Base-by-base conservation (phyloP, 208 protist genomes). In the Trypanosoma grayi region DNA sequence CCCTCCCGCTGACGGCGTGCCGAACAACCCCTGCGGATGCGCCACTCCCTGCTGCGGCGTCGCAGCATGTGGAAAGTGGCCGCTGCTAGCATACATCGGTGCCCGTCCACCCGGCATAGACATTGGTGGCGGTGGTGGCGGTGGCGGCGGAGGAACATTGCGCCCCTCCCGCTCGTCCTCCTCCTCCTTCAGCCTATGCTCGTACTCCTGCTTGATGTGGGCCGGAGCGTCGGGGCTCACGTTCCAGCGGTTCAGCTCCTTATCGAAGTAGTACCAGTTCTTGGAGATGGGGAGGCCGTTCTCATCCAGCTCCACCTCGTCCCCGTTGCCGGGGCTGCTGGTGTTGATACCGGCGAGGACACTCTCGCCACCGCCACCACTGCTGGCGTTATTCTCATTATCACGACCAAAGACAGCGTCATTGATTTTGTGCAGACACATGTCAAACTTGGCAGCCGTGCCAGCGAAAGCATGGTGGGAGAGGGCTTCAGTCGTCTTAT, bases 251-350 rank as follows among this genome's bases (percentile, higher is more conserved):
- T 78, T 74, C 10, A 90, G 64, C 34, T 70, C 58, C 36, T 66
- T 63, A 66, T 94, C 80, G 40, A 69, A 94, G 74, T 86, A 90
- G 55, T 91, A 94, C 83, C 85, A 94, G 45, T 94, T 87, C 56
- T 77, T 83, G 10, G 78, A 77, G 20, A 92, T 58, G 7, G 88
- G 88, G 16, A 94, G 70, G 9, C 88, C 88, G 45, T 90, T 83
- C 60, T 85, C 88, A 44, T 94, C 88, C 33, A 94, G 27, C 60
- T 90, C 80, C 2, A 75, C 70, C 20, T 64, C 50, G 2, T 70
- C 65, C 4, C 28, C 65, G 20, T 41, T 30, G 16, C 22, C n/a
- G 6, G 24, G n/a, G 8, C 34, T 40, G 16, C 27, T 10, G 11
- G 7, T 27, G 27, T 8, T 30, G 16, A 37, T 25, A 27, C 36